A percentile compares a stretch with the other conserved stretches of the same genome.
Conservation (phyloP, 2,329 filamentous ascomycete genomes). For the Monosporascus sp. region DNA sequence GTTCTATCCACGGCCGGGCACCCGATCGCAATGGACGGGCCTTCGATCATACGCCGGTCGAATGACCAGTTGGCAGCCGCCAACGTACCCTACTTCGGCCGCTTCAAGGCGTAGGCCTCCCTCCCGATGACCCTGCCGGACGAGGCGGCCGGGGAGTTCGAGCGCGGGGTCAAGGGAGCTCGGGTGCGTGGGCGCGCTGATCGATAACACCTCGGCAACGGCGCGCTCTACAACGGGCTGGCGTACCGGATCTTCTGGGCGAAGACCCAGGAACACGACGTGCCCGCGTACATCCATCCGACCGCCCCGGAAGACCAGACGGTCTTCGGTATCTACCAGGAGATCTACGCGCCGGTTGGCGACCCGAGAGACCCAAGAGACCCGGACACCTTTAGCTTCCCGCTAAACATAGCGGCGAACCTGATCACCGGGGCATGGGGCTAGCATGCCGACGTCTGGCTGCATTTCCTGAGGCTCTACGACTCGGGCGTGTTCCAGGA, state of each 20-base stretch:
- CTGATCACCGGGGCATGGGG: conserved; percentile 24
- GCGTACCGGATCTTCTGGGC: conserved; percentile 25
- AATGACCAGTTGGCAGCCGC: not conserved
- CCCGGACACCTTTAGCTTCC: conserved; percentile 20
- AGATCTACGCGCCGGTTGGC: not conserved
- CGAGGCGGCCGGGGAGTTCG: conserved; percentile 23
- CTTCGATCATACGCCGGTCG: not conserved
- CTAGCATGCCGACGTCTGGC: conserved; percentile 31
- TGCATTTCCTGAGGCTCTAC: conserved; percentile 27
- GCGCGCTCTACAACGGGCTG: conserved; percentile 24
- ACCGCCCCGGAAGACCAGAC: conserved; percentile 24
- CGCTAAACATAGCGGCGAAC: conserved; percentile 12
- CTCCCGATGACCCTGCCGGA: conserved; percentile 23
- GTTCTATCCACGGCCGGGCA: not conserved
- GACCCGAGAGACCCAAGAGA: not conserved
- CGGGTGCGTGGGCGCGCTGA: conserved; percentile 27
- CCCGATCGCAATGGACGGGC: not conserved
- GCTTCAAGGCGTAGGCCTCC: not conserved
- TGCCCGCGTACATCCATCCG: conserved; percentile 48
- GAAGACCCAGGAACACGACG: conserved; percentile 37
- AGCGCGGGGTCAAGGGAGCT: conserved; percentile 22
- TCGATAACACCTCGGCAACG: conserved; percentile 21
- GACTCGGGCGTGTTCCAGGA: conserved; percentile 26
- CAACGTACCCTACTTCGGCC: not conserved
- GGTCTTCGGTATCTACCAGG: not conserved